Conservation (phyloP, 2,329 filamentous ascomycete genomes). For the Colletotrichum sp. region DNA sequence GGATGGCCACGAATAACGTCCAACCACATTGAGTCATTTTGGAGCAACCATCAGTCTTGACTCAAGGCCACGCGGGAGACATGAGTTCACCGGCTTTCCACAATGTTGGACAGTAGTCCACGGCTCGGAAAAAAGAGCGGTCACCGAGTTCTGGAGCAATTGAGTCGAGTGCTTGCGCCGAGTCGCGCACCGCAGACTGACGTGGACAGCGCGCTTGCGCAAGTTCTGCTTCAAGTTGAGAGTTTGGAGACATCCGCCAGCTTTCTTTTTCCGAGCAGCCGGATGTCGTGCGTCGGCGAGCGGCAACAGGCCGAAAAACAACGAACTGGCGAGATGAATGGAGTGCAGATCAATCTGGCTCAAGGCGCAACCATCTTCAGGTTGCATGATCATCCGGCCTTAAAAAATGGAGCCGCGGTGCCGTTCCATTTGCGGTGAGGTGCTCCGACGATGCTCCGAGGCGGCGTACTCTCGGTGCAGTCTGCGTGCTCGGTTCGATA, state of each 20-base stretch:
- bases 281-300: background rate
- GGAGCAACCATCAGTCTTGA: background rate
- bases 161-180: background rate
- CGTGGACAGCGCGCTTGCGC: background rate
- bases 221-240: slow-evolving; percentile 1
- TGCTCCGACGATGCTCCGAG: slow-evolving; percentile 10
- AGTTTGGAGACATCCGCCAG: background rate
- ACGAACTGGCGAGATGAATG: background rate
- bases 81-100: background rate
- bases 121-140: background rate
- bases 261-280: background rate
- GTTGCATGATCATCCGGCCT: slow-evolving; percentile 16
- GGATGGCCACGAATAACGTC: background rate
- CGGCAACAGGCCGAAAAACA: background rate
- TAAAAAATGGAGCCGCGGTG: slow-evolving; percentile 16
- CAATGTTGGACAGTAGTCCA: background rate
- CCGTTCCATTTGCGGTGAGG: background rate
- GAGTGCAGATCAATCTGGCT: slow-evolving; percentile 5
- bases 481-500: background rate
- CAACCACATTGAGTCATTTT: slow-evolving; percentile 1
- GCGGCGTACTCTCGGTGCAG: background rate
- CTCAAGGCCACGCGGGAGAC: background rate
- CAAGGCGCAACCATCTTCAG: background rate
- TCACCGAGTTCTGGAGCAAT: background rate
- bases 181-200: background rate